Percentiles rank a stretch among this genome's conserved stretches.
Evolutionary conservation across 345 rosid species (phyloP).

Genomic region (Hypericum perforatum): DNA sequence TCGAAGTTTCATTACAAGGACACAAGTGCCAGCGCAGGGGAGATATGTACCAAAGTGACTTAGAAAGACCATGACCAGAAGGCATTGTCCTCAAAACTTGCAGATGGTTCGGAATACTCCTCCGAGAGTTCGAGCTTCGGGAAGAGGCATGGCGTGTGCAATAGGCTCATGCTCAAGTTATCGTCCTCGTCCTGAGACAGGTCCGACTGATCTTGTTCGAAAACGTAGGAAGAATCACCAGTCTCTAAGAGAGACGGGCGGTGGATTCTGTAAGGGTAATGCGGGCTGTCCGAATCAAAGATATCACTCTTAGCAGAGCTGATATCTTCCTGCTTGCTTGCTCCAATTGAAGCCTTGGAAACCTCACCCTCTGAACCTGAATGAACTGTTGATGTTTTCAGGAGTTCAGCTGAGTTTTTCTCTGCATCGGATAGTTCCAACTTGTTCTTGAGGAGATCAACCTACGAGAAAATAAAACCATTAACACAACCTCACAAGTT

Average conservation of each 20-base stretch:
- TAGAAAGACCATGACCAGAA: slow-evolving; percentile 26
- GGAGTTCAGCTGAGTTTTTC: slow-evolving; percentile 6
- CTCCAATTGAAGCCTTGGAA: slow-evolving; percentile 14
- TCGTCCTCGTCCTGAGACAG: slow-evolving; percentile 27
- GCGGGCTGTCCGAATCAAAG: slow-evolving; percentile 27
- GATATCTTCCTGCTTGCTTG: slow-evolving; percentile 18
- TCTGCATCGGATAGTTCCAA: slow-evolving; percentile 16
- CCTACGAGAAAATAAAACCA: neutral
- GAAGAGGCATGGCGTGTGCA: slow-evolving; percentile 15
- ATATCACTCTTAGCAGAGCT: slow-evolving; percentile 24
- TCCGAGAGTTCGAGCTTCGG: slow-evolving; percentile 33
- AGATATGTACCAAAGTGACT: slow-evolving; percentile 6
- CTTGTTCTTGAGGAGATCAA: slow-evolving; percentile 14
- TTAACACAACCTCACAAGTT: no score
- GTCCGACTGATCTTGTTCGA: slow-evolving; percentile 23
- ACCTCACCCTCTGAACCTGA: slow-evolving; percentile 16
- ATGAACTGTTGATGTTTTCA: slow-evolving; percentile 3
- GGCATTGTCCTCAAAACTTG: slow-evolving; percentile 24
- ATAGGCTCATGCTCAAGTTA: slow-evolving; percentile 17
- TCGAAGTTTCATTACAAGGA: neutral
- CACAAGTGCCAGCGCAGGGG: neutral
- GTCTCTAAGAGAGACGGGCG: slow-evolving; percentile 29
- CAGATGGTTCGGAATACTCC: slow-evolving; percentile 16
- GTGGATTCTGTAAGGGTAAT: slow-evolving; percentile 39
- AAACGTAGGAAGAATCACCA: slow-evolving; percentile 21